A percentile compares a stretch with the other conserved stretches of the same genome.
Evolutionary conservation across 768 basidiomycete genomes (phyloP).

Genomic region (Boletus barrowsii): DNA sequence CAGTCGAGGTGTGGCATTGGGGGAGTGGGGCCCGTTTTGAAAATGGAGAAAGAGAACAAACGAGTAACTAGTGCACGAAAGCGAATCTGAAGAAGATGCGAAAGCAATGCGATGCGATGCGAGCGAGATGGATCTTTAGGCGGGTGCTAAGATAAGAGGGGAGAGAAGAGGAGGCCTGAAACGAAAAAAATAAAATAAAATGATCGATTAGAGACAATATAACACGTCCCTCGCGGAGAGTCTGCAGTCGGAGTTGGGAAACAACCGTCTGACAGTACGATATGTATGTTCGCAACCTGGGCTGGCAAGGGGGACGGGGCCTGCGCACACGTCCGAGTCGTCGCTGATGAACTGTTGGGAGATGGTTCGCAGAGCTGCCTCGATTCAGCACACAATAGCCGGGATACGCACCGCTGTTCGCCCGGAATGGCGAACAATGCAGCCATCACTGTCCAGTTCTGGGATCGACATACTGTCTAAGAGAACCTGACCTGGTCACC

Average conservation of each 20-base stretch:
- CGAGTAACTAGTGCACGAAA: conserved; percentile 31
- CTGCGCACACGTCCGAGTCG: not conserved
- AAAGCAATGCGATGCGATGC: conserved; percentile 36
- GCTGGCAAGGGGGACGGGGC: not conserved
- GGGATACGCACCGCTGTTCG: conserved; percentile 18
- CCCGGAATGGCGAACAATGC: conserved; percentile 31
- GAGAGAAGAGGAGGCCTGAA: conserved; percentile 21
- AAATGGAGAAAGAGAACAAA: conserved; percentile 28
- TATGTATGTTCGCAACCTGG: not conserved
- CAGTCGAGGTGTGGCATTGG: conserved; percentile 45
- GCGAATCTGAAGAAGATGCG: conserved; percentile 23
- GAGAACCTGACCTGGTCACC: not conserved
- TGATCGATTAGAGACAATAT: conserved; percentile 22
- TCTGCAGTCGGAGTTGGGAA: conserved; percentile 32
- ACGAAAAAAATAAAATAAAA: conserved; percentile 31
- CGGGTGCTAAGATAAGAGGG: conserved; percentile 30
- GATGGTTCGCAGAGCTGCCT: conserved; percentile 9
- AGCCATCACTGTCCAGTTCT: conserved; percentile 2
- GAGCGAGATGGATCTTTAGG: conserved; percentile 31
- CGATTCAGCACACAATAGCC: conserved; percentile 26
- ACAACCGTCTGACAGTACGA: conserved; percentile 8
- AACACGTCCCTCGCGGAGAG: conserved; percentile 29
- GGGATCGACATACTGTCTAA: conserved; percentile 14
- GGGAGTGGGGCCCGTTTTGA: conserved; percentile 15
- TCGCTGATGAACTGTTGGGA: not conserved